A percentile compares a stretch with the other conserved stretches of the same genome.
Conservation (phyloP, 164 flowering plant species). For the Euptelea pleiosperma region DNA sequence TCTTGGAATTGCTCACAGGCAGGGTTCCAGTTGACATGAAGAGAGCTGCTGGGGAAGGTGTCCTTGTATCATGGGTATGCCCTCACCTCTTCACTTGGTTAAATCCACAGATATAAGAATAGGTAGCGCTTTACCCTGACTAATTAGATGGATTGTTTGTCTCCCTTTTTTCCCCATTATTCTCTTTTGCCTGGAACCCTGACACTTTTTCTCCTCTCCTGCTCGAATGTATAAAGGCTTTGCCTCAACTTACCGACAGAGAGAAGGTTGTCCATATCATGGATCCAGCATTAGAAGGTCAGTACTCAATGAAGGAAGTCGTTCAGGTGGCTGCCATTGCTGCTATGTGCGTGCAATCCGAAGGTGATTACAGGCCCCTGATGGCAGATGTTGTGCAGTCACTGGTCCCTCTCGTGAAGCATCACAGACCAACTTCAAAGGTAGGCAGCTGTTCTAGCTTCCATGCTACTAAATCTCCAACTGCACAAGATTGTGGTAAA, state of each 20-base stretch:
- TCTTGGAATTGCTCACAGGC: slow-evolving; percentile 92
- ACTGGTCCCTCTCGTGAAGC: slow-evolving; percentile 73
- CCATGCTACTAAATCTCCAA: slow-evolving; percentile 41
- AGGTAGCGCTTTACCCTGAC: too few relatives aligned
- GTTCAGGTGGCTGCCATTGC: slow-evolving; percentile 98
- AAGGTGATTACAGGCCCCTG: slow-evolving; percentile 90
- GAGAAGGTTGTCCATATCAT: slow-evolving; percentile 82
- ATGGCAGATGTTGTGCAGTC: slow-evolving; percentile 99
- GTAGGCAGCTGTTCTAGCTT: slow-evolving; percentile 47
- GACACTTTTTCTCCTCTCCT: not conserved
- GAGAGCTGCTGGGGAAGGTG: slow-evolving; percentile 77
- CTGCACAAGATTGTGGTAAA: not conserved
- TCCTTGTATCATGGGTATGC: slow-evolving; percentile 95
- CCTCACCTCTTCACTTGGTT: not conserved
- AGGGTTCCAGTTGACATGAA: slow-evolving; percentile 91
- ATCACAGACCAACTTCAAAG: slow-evolving; percentile 45
- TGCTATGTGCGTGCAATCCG: slow-evolving; percentile 97
- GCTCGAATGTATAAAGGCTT: slow-evolving; percentile 43
- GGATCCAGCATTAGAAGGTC: slow-evolving; percentile 90
- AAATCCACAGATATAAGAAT: too few relatives aligned
- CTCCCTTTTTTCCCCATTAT: too few relatives aligned
- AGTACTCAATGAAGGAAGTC: slow-evolving; percentile 85
- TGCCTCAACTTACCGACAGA: slow-evolving; percentile 78
- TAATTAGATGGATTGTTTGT: too few relatives aligned
- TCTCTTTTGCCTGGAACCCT: not conserved